Percentiles rank a stretch among this genome's conserved stretches.
These are phyloP conservation scores for Farysia itapuensis DNA, from an alignment of 1,284 basidiomycete genomes.

Conservation along the genomic window DNA sequence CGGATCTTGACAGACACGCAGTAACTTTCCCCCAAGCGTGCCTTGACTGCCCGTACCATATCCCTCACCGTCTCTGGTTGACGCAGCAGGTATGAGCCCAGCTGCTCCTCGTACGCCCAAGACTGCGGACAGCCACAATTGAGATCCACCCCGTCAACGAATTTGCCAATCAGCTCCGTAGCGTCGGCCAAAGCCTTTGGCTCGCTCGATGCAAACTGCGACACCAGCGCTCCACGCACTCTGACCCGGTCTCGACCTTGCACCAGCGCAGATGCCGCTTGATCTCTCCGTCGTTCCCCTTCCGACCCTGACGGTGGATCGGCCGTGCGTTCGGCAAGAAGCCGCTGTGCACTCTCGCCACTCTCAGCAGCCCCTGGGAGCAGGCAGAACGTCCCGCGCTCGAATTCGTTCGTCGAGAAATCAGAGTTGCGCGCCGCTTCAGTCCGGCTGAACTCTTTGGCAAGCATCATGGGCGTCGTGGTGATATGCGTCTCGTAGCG, in stretches of 20 bases:
- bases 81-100: constrained; percentile 66
- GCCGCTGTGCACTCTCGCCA: constrained; percentile 8
- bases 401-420: constrained; percentile 64
- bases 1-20: constrained; percentile 69
- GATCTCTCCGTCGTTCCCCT: constrained; percentile 11
- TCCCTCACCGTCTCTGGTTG: constrained; percentile 67
- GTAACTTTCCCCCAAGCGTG: constrained; percentile 64
- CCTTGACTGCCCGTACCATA: constrained; percentile 65
- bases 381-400: constrained; percentile 65
- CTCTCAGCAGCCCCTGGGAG: constrained; percentile 38
- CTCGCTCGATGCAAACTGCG: constrained; percentile 66
- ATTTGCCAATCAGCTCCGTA: constrained; percentile 64
- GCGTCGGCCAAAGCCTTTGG: constrained; percentile 65
- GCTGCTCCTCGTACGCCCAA: constrained; percentile 63
- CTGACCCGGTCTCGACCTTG: constrained; percentile 22
- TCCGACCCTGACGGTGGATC: no score
- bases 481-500: constrained; percentile 67
- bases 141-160: constrained; percentile 67
- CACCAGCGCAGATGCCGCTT: constrained; percentile 7
- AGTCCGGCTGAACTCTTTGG: constrained; percentile 65
- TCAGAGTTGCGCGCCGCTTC: constrained; percentile 65
- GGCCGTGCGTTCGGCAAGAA: neutral
- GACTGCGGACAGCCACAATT: constrained; percentile 64
- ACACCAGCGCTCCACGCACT: constrained; percentile 64
- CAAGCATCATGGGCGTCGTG: constrained; percentile 68